Evolutionary conservation across 352 stramenopile species (phyloP).

Genomic region (Globisporangium uncinulatum): DNA sequence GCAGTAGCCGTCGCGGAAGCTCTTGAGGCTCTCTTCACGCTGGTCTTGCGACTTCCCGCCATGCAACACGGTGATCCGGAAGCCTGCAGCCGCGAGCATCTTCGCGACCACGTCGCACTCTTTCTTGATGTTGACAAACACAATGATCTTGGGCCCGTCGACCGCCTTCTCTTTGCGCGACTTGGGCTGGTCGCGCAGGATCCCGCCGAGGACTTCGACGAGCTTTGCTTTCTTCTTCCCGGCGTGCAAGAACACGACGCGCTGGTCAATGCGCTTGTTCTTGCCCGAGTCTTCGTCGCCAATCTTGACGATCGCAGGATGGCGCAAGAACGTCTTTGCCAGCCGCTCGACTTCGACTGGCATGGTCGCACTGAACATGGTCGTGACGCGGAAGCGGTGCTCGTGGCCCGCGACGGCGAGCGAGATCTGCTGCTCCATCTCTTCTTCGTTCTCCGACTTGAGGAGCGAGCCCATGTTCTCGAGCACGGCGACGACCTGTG

Average conservation of each 20-base stretch:
- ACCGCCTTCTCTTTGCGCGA: slow-evolving; percentile 67
- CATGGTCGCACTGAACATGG: slow-evolving; percentile 10
- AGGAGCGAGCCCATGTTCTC: slow-evolving; percentile 96
- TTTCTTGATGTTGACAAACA: slow-evolving; percentile 99
- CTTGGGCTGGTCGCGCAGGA: slow-evolving; percentile 65
- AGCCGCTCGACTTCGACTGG: slow-evolving; percentile 91
- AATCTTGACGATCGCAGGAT: slow-evolving; percentile 97
- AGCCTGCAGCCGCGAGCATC: slow-evolving; percentile 88
- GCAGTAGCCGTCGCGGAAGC: slow-evolving; percentile 85
- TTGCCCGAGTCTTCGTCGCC: slow-evolving; percentile 96
- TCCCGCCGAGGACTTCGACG: slow-evolving; percentile 79
- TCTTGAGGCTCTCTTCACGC: slow-evolving; percentile 89
- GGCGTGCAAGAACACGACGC: slow-evolving; percentile 90
- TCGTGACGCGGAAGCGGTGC: slow-evolving; percentile 81
- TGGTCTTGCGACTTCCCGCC: slow-evolving; percentile 97
- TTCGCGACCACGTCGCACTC: slow-evolving; percentile 94
- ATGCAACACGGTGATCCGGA: slow-evolving; percentile 93
- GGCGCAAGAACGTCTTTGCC: slow-evolving; percentile 95
- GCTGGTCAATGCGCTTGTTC: slow-evolving; percentile 98
- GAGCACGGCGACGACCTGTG: slow-evolving; percentile 94
- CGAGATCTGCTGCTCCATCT: slow-evolving; percentile 93
- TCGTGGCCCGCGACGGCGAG: slow-evolving; percentile 47
- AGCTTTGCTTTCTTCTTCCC: slow-evolving; percentile 90
- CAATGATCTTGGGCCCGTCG: slow-evolving; percentile 94
- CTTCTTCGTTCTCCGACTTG: slow-evolving; percentile 95